Conservation (phyloP, 352 stramenopile genomes). For the Globisporangium megalacanthum region DNA sequence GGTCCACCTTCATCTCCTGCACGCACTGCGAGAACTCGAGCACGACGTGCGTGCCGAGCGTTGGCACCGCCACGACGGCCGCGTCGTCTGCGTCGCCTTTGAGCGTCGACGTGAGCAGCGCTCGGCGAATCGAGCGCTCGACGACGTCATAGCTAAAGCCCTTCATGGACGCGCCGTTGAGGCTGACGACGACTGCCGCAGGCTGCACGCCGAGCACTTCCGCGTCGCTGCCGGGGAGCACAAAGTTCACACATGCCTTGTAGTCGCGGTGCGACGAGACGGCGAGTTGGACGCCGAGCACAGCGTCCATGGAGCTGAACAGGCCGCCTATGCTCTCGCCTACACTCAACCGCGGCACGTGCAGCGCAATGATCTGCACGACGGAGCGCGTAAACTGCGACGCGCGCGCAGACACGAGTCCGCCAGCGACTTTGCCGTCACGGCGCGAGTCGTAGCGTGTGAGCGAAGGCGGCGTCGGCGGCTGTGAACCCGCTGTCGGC, state of each 20-base stretch:
- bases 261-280: conserved; percentile 55
- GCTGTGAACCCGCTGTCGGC: not conserved
- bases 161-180: conserved; percentile 52
- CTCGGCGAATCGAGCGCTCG: conserved; percentile 30
- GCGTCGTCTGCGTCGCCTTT: conserved; percentile 7
- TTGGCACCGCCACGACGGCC: conserved; percentile 22
- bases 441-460: conserved; percentile 12
- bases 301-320: conserved; percentile 42
- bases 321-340: conserved; percentile 28
- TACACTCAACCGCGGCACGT: conserved; percentile 20
- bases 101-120: conserved; percentile 17
- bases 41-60: conserved; percentile 22
- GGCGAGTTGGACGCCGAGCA: conserved; percentile 53
- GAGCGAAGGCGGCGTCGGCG: not conserved
- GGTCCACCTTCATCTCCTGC: conserved; percentile 62
- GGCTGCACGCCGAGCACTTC: conserved; percentile 41
- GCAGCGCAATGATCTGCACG: conserved; percentile 43
- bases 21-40: conserved; percentile 63
- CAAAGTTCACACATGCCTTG: conserved; percentile 62
- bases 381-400: conserved; percentile 42
- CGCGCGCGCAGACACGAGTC: conserved; percentile 9
- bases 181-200: conserved; percentile 47
- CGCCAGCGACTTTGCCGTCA: conserved; percentile 10
- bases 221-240: conserved; percentile 42
- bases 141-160: conserved; percentile 47